Base-by-base conservation (phyloP, 2,329 filamentous ascomycete species). In the Aurifilum marmelostoma region DNA sequence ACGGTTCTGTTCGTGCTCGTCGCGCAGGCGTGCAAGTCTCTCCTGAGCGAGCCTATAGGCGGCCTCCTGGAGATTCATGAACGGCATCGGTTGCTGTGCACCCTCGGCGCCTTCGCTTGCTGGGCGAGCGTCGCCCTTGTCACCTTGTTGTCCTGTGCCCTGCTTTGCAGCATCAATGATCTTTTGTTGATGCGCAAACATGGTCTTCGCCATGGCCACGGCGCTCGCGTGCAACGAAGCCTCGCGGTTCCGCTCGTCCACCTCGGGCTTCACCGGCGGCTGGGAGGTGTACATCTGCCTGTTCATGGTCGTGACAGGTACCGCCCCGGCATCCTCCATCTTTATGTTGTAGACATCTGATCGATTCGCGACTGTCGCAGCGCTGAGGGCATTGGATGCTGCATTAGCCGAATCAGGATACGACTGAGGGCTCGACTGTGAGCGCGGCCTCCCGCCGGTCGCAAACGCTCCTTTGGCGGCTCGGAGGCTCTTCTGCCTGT, bases 21-120 rank as follows among this genome's bases (percentile, higher is more conserved):
- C 87, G 54, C 95, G 89, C 69, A 97, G 88, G 76, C 91, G 95
- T 6, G 92, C 88, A 32, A 97, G 83, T 47, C 94, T 89, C 77
- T 97, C 92, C 68, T 94, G 89, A 0, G 95, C 94, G 67, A 96
- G 87, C 75, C 90, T 94, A 75, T 96, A 93, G 0, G 95, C 95
- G 7, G 92, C 91, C 75, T 97, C 93, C 76, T 97, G 93, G 1
- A 97, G 84, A 71, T 89, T 91, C 71, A 88, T 80, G 71, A 85
- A 83, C 50, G 84, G 82, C 74, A 85, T 87, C 8, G 89, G 81
- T 67, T 87, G 84, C 6, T 74, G 75, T 9, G 5, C 9, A 27
- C 77, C 77, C 32, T 71, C 79, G 70, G 78, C 65, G 12, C 54
- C 67, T 16, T 65, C 47, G 56, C 63, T 67, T 27, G 37, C 76